These are phyloP conservation scores for Cladosporium sp. DNA, from an alignment of 2,329 filamentous ascomycete species.

Conservation along the genomic window DNA sequence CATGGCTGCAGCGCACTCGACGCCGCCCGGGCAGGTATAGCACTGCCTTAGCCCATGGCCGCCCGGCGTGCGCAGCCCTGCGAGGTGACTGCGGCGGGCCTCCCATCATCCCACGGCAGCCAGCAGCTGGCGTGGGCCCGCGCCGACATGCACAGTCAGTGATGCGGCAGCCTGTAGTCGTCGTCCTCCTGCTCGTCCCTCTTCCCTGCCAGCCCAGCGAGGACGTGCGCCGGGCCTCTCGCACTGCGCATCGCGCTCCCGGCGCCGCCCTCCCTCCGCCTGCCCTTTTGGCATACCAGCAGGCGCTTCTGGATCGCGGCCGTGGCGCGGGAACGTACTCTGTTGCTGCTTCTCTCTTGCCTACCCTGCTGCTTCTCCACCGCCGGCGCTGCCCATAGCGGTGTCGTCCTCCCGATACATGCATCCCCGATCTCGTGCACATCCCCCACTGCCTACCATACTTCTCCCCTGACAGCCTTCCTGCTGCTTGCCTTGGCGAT, in stretches of 20 bases:
- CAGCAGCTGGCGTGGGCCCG: not conserved
- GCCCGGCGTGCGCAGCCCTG: not conserved
- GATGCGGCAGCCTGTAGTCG: too few relatives aligned
- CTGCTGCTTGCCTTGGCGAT: not conserved
- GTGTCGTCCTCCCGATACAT: not conserved
- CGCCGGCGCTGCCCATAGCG: not conserved
- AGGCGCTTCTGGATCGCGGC: conserved; percentile 3
- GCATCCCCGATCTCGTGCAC: conserved; percentile 2
- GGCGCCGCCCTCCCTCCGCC: not conserved
- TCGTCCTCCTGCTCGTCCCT: too few relatives aligned
- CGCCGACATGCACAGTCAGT: not conserved
- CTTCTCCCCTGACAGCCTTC: not conserved
- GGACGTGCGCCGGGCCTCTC: conserved; percentile 2
- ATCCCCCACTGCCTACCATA: not conserved
- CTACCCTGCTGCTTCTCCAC: conserved; percentile 8
- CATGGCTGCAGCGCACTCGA: not conserved
- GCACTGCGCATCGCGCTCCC: not conserved
- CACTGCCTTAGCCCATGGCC: not conserved
- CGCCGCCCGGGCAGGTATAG: not conserved
- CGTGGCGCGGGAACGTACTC: not conserved
- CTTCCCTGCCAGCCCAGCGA: not conserved
- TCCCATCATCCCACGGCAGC: not conserved
- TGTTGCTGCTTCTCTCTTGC: not conserved
- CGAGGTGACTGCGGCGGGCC: not conserved
- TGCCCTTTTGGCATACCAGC: conserved; percentile 10